A percentile compares a stretch with the other conserved stretches of the same genome.
Conservation (phyloP, 164 flowering plant species). For the Piper betle region DNA sequence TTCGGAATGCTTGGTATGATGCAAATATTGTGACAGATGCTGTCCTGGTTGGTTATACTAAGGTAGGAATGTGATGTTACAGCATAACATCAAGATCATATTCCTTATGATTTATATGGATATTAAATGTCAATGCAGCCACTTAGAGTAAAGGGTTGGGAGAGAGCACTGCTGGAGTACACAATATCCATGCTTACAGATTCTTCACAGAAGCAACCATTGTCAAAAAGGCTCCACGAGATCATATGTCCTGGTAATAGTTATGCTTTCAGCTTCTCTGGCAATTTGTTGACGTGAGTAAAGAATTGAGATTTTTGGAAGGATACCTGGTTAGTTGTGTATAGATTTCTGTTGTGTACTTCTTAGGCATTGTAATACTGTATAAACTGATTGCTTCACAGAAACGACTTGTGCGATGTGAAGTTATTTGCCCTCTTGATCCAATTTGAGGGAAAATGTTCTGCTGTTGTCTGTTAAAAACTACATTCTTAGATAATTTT, state of each 20-base stretch:
- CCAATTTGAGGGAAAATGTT: no score
- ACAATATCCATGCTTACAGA: constrained; percentile 50
- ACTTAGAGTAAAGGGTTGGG: constrained; percentile 69
- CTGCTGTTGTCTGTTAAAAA: no score
- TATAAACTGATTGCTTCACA: no score
- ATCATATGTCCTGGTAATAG: constrained; percentile 79
- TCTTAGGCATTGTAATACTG: no score
- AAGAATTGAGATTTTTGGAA: no score
- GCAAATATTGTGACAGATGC: constrained; percentile 44
- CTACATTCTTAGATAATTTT: no score
- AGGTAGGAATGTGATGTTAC: constrained; percentile 25
- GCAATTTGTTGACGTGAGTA: background rate
- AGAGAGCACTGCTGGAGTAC: constrained; percentile 65
- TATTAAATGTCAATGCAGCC: constrained; percentile 43
- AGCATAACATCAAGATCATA: background rate
- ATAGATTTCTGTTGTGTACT: no score
- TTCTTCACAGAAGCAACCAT: constrained; percentile 36
- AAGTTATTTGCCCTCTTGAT: no score
- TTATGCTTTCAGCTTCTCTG: background rate
- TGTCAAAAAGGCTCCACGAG: constrained; percentile 48
- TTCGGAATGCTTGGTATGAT: constrained; percentile 77
- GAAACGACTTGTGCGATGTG: no score
- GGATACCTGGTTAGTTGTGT: background rate
- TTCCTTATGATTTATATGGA: no score
- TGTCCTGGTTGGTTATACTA: constrained; percentile 65